Evolutionary conservation across 805 yeast genomes (phyloP).

Genomic region (Kodamaea hsintzibuensis): DNA sequence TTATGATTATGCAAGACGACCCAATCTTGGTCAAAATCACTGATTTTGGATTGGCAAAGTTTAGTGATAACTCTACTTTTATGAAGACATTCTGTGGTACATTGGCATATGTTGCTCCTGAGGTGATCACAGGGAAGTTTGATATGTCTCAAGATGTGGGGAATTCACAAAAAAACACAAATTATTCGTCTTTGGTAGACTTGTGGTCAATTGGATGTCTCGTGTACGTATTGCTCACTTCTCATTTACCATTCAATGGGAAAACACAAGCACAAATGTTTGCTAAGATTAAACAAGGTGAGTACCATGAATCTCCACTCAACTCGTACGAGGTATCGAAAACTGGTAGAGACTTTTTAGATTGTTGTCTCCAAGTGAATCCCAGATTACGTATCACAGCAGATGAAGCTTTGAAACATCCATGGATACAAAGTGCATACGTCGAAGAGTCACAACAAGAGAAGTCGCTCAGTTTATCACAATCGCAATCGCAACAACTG

Average conservation of each 20-base stretch:
- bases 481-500: constrained; percentile 68
- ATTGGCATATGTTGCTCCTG: constrained; percentile 95
- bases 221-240: constrained; percentile 86
- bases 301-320: constrained; percentile 76
- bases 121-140: constrained; percentile 64
- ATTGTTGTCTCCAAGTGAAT: constrained; percentile 70
- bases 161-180: constrained; percentile 22
- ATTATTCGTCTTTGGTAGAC: constrained; percentile 86
- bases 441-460: constrained; percentile 30
- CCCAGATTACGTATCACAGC: constrained; percentile 77
- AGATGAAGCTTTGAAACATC: constrained; percentile 69
- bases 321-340: constrained; percentile 63
- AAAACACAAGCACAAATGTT: constrained; percentile 84
- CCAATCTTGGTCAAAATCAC: constrained; percentile 92
- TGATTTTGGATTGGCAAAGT: constrained; percentile 95
- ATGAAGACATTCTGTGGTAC: constrained; percentile 99
- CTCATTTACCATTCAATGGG: constrained; percentile 94
- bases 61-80: constrained; percentile 77
- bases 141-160: constrained; percentile 33
- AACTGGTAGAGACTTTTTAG: constrained; percentile 72
- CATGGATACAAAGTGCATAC: constrained; percentile 63
- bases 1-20: constrained; percentile 84
- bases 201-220: constrained; percentile 98
- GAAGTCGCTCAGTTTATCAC: constrained; percentile 59
- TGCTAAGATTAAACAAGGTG: constrained; percentile 71